Evolutionary conservation across 2,329 filamentous ascomycete species (phyloP).

Genomic region (Talaromyces sp.): DNA sequence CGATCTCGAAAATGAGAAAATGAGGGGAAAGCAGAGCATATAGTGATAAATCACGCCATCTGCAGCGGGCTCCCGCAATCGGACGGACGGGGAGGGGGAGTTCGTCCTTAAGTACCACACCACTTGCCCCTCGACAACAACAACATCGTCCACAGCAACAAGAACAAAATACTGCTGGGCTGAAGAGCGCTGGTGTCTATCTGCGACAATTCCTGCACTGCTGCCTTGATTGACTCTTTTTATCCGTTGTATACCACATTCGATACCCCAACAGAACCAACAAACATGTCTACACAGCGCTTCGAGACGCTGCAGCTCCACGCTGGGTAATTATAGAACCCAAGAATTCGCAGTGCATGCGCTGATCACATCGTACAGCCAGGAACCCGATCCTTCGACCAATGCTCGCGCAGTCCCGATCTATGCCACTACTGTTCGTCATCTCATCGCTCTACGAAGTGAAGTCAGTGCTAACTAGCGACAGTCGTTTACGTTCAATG

Average conservation of each 20-base stretch:
- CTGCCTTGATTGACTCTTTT: not conserved
- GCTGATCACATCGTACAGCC: conserved; percentile 45
- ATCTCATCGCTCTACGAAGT: not conserved
- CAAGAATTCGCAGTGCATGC: not conserved
- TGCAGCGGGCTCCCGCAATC: not conserved
- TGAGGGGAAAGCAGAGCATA: not conserved
- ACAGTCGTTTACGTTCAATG: conserved; percentile 87
- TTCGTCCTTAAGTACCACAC: not conserved
- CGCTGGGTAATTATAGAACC: conserved; percentile 58
- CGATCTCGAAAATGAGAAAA: not conserved
- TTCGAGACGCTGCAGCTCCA: conserved; percentile 86
- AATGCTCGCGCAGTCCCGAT: conserved; percentile 91
- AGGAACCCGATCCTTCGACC: conserved; percentile 72
- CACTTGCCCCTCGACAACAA: not conserved
- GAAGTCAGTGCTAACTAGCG: not conserved
- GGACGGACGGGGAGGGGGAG: not conserved
- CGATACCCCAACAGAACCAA: not conserved
- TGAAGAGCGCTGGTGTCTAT: not conserved
- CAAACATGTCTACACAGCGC: conserved; percentile 40
- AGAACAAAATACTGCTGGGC: not conserved
- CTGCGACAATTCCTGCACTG: not conserved
- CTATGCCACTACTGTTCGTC: conserved; percentile 74
- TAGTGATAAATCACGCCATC: not conserved
- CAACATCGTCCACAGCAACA: not conserved
- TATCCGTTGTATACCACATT: not conserved